Evolutionary conservation across 345 rosid genomes (phyloP), one percentile per base, ranked within the genome.

Genomic region (Brassica juncea): DNA sequence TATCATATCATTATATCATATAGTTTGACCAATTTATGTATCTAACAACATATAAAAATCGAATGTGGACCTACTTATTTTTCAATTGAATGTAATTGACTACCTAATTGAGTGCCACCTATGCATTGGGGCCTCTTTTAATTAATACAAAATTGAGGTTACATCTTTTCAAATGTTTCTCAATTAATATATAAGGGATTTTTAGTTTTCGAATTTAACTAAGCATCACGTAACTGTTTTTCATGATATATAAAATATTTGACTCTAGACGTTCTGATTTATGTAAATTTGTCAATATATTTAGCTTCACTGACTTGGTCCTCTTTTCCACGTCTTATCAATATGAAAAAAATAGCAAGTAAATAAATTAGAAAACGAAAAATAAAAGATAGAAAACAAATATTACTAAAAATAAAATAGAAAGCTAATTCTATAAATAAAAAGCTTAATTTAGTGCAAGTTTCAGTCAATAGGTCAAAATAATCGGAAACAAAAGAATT

Each of bases 391-490:
- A 54, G 47, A 14, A 42, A 67, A 30, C 3, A 57, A 14, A 58
- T 16, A 37, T 21, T 10, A 31, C 68, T 63, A 74, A 75, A 70
- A 80, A 65, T n/a, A 64, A 70, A 75, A 63, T 63, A 68, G 67
- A 80, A 70, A 71, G 21, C 57, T 14, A 65, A 65, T 14, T 35
- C 69, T 65, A 81, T 28, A 70, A 58, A 81, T 75, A 81, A 71
- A 66, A 44, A 16, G 73, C 83, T 71, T 70, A 75, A 81, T 57
- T 65, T 81, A 71, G 83, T n/a, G 42, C 42, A 32, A 14, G 5
- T 69, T 63, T 64, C 67, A 74, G 83, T 74, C 75, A 68, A 70
- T 58, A 80, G 63, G 82, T 73, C 83, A 70, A 69, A 74, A 39
- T 59, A 0, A 9, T 66, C 42, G 65, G 39, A 66, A 30, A 71